Evolutionary conservation across 2,329 filamentous ascomycete species (phyloP).

Genomic region (Fusarium globosum): DNA sequence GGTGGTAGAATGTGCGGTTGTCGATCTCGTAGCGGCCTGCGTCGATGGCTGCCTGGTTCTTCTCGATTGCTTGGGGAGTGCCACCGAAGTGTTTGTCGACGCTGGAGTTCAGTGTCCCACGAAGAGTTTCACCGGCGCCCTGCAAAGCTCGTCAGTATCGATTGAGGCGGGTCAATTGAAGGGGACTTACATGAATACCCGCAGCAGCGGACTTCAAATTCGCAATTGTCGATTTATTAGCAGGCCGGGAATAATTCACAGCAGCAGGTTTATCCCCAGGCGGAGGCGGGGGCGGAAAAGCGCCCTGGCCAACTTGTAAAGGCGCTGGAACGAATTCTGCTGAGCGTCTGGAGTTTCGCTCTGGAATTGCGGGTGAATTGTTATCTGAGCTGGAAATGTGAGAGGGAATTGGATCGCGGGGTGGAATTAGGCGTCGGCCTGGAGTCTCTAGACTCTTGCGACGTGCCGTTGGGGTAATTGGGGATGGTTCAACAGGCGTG

Average conservation of each 20-base stretch:
- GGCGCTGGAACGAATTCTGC: constrained; percentile 6
- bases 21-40: constrained; percentile 42
- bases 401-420: constrained; percentile 26
- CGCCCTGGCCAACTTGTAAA: constrained; percentile 10
- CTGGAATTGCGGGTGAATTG: constrained; percentile 29
- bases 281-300: not conserved
- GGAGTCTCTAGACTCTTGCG: constrained; percentile 41
- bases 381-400: constrained; percentile 1
- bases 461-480: constrained; percentile 21
- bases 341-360: constrained; percentile 22
- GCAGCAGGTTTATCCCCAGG: not conserved
- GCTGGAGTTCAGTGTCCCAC: constrained; percentile 40
- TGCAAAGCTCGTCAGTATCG: not conserved
- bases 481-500: constrained; percentile 3
- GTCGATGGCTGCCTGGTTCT: constrained; percentile 40
- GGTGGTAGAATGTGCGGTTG: constrained; percentile 37
- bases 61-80: constrained; percentile 23
- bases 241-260: constrained; percentile 28
- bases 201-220: constrained; percentile 40
- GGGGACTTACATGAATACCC: constrained; percentile 33
- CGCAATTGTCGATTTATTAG: constrained; percentile 35
- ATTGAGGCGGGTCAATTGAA: fast-evolving
- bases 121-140: constrained; percentile 42
- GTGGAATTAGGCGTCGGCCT: constrained; percentile 37
- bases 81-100: constrained; percentile 37